Percentiles rank a stretch among this genome's conserved stretches.
These are phyloP conservation scores for Asterella californica DNA, from an alignment of 225 moss, liverwort and hornwort genomes.

Conservation along the genomic window DNA sequence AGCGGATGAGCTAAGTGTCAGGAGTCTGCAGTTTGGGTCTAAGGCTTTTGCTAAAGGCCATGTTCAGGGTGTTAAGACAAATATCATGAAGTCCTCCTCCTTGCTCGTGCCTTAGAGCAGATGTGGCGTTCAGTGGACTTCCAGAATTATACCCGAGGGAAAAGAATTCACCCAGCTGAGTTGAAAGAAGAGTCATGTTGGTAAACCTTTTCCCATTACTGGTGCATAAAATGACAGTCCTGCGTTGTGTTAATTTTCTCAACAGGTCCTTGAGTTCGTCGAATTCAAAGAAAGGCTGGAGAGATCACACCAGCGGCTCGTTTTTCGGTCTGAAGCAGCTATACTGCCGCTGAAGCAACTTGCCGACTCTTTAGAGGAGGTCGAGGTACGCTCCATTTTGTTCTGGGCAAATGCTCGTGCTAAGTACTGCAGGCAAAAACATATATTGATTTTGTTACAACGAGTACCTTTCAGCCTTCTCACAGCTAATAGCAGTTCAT, in stretches of 20 bases:
- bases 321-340: conserved; percentile 69
- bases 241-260: neutral
- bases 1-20: neutral
- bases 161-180: neutral
- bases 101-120: too few species aligned
- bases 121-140: neutral
- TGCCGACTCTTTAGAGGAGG: conserved; percentile 54
- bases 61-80: neutral
- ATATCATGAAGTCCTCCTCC: neutral
- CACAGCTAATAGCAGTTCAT: neutral
- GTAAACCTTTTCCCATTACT: neutral
- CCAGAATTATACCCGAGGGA: neutral
- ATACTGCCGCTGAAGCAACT: conserved; percentile 68
- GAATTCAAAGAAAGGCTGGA: conserved; percentile 84
- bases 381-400: conserved; percentile 49
- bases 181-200: neutral
- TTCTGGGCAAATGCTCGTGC: neutral
- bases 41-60: neutral
- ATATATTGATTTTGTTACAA: neutral
- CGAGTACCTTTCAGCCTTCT: neutral
- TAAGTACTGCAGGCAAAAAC: neutral
- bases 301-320: conserved; percentile 80
- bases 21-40: neutral
- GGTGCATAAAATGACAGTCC: neutral
- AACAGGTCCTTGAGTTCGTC: conserved; percentile 85